Evolutionary conservation across 2,329 filamentous ascomycete genomes (phyloP), one percentile per base, ranked within the genome.

Genomic region (Trichocomaceae sp.): DNA sequence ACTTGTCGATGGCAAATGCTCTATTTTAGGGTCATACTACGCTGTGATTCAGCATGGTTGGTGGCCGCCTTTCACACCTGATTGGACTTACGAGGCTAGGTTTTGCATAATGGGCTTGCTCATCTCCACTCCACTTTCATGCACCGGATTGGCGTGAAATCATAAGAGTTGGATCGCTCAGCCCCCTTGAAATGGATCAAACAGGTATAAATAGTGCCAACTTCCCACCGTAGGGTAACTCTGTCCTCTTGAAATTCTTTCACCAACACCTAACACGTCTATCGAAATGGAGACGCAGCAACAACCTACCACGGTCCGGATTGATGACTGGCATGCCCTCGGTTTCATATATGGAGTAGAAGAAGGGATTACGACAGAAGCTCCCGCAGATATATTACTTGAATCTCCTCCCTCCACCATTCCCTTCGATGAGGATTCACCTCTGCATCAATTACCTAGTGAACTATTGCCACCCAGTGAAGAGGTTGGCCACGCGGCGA

Each of bases 281-380:
- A 37, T 37, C 33, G 33, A 37, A 37, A 37, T 37, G 33, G 33
- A 37, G 46, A 49, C 47, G 37, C 47, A 49, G 47, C 47, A 49
- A 49, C 47, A 29, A 49, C 47, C 31, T 37, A 49, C 20, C 37
- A 10, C 31, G 37, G 47, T 15, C 47, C 31, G 23, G 19, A 39
- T 49, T 49, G 47, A 39, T 39, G 37, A 26, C 47, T 39, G 31
- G 47, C 31, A 49, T 49, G 5, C 19, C 47, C 47, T 49, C 2
- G 31, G 33, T 49, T 49, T 49, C 31, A 39, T 49, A 49, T 49
- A 49, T 49, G 47, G 3, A 49, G 47, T 49, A 37, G 31, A 49
- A 49, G 47, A 39, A 26, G 23, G 23, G 47, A 49, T 22, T 9
- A 10, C 9, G 10, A 49, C 31, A 26, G 47, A 39, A 2, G 5